Conservation (phyloP, 129 eudicot genomes). For the Smallanthus sonchifolius region DNA sequence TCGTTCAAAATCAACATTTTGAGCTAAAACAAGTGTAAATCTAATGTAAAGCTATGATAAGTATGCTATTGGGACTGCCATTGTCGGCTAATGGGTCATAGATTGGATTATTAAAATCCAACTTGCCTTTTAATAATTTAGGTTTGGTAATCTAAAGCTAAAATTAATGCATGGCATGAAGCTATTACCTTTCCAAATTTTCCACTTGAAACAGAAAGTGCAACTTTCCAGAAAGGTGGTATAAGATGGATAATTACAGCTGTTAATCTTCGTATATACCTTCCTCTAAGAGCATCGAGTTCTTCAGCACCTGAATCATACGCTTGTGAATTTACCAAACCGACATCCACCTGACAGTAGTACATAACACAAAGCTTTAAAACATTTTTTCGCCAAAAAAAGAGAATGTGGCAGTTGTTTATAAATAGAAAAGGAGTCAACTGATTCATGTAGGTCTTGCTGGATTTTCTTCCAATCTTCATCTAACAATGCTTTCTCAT, state of each 20-base stretch:
- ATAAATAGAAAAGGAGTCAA: conserved; percentile 21
- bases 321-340: conserved; percentile 38
- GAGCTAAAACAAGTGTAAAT: too few species aligned
- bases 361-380: not conserved
- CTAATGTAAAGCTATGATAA: too few species aligned
- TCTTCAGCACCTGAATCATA: conserved; percentile 50
- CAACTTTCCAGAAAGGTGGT: conserved; percentile 88
- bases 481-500: conserved; percentile 59
- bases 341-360: conserved; percentile 47
- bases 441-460: conserved; percentile 56
- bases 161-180: not conserved
- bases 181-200: conserved; percentile 74
- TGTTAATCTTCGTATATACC: conserved; percentile 74
- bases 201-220: conserved; percentile 78
- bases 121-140: not conserved
- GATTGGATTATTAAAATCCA: too few species aligned
- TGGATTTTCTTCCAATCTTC: conserved; percentile 78
- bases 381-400: not conserved
- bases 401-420: not conserved
- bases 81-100: too few species aligned
- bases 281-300: conserved; percentile 75
- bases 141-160: not conserved
- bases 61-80: too few species aligned
- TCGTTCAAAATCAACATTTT: too few species aligned
- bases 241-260: conserved; percentile 70